phyloP scores from a whole-genome alignment of 2,329 filamentous ascomycete genomes.

The Exophiala oligosperma region DNA sequence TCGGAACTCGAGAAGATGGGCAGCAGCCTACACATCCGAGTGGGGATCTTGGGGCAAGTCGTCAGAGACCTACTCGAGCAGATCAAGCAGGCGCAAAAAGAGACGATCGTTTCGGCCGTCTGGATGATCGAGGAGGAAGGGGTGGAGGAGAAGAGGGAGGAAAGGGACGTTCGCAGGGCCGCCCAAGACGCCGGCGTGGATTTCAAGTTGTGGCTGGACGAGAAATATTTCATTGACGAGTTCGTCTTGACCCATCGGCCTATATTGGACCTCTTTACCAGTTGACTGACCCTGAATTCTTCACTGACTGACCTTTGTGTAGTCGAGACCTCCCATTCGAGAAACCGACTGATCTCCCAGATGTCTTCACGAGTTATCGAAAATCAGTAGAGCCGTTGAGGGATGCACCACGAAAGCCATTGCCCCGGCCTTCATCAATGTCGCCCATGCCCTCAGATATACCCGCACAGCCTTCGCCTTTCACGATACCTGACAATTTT shows the following conservation, averaged over 20 bases:
- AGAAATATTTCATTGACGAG: conserved; percentile 81
- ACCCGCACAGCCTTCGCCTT: conserved; percentile 62
- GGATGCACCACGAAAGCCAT: conserved; percentile 58
- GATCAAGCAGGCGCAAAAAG: conserved; percentile 41
- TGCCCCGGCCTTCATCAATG: conserved; percentile 58
- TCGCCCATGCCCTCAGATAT: conserved; percentile 59
- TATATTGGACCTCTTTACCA: background rate
- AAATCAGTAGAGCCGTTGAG: conserved; percentile 72
- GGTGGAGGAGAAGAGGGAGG: conserved; percentile 67
- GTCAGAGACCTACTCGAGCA: conserved; percentile 58
- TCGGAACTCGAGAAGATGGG: conserved; percentile 57
- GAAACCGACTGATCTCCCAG: conserved; percentile 62
- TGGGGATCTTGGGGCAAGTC: conserved; percentile 62
- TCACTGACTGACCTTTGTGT: background rate
- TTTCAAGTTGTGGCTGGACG: conserved; percentile 69
- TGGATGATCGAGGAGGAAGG: conserved; percentile 76
- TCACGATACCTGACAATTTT: conserved; percentile 60
- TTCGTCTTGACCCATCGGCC: conserved; percentile 46
- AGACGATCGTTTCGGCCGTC: conserved; percentile 58
- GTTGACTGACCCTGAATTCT: too few relatives aligned
- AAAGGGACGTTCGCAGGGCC: conserved; percentile 54
- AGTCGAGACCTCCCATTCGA: conserved; percentile 67
- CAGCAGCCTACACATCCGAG: conserved; percentile 64
- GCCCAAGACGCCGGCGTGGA: conserved; percentile 56
- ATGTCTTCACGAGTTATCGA: conserved; percentile 73